A percentile compares a stretch with the other conserved stretches of the same genome.
phyloP scores from a whole-genome alignment of 2,329 filamentous ascomycete genomes.

The Daldinia eschscholtzii region DNA sequence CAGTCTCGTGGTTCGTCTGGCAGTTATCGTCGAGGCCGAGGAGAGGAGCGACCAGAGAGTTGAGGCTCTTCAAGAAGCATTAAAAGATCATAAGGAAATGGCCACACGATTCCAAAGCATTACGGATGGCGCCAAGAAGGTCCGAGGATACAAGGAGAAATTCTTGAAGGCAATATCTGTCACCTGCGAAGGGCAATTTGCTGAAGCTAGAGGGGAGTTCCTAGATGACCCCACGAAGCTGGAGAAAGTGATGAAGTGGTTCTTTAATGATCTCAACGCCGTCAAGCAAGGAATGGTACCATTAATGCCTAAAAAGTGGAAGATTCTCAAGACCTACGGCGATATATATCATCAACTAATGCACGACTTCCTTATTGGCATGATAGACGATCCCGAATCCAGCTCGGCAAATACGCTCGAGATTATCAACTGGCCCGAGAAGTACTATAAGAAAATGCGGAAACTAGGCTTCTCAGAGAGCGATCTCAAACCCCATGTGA shows the following conservation, averaged over 20 bases:
- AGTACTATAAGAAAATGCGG: conserved; percentile 95
- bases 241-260: conserved; percentile 93
- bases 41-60: conserved; percentile 96
- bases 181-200: conserved; percentile 80
- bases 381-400: conserved; percentile 87
- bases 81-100: conserved; percentile 95
- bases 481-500: conserved; percentile 85
- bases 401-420: conserved; percentile 88
- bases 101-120: conserved; percentile 95
- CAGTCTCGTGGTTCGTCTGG: conserved; percentile 89
- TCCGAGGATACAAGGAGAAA: conserved; percentile 96
- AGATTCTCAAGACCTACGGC: conserved; percentile 89
- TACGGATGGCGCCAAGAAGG: conserved; percentile 89
- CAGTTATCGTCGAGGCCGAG: conserved; percentile 92
- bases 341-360: conserved; percentile 93
- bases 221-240: conserved; percentile 84
- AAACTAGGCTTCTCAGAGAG: conserved; percentile 84
- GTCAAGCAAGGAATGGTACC: conserved; percentile 93
- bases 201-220: conserved; percentile 78
- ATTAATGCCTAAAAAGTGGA: conserved; percentile 96
- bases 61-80: conserved; percentile 89
- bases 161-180: conserved; percentile 85
- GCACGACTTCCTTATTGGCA: conserved; percentile 89
- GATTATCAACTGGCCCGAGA: conserved; percentile 94
- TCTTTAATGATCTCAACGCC: conserved; percentile 96